Evolutionary conservation across 78 protist species (phyloP).

Genomic region (Dictyostelium intermedium): DNA sequence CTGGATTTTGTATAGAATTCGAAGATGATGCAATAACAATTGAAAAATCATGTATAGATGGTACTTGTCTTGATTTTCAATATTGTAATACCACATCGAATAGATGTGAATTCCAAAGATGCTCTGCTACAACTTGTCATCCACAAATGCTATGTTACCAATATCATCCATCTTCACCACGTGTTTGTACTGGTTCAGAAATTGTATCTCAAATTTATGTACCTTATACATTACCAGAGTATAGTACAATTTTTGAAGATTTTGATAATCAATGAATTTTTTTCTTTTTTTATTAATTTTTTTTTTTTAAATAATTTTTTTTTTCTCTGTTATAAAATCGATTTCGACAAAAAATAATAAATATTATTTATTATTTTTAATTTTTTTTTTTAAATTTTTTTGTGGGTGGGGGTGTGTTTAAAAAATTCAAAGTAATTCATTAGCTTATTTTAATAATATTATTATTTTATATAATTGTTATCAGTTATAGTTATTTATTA

Average conservation of each 20-base stretch:
- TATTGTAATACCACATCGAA: background rate
- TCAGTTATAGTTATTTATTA: background rate
- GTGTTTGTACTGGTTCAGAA: slow-evolving; percentile 14
- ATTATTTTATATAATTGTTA: no score
- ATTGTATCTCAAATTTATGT: background rate
- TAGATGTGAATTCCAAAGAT: slow-evolving; percentile 16
- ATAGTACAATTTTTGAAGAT: background rate
- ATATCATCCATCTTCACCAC: slow-evolving; percentile 27
- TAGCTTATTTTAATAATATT: no score
- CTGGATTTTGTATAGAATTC: slow-evolving; percentile 39
- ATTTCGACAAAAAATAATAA: no score
- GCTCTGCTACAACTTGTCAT: background rate
- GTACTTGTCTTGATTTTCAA: slow-evolving; percentile 12
- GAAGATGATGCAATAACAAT: no score
- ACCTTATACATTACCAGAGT: background rate
- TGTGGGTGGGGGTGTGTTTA: no score
- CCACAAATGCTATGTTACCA: slow-evolving; percentile 20
- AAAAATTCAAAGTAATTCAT: no score
- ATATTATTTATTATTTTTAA: no score
- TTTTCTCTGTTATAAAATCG: no score
- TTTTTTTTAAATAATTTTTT: no score
- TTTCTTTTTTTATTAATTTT: no score
- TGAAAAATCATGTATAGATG: background rate
- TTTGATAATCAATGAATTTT: no score
- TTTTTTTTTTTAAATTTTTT: no score